Evolutionary conservation across 2,329 filamentous ascomycete genomes (phyloP), one percentile per base, ranked within the genome.

Genomic region (Monilinia laxa): DNA sequence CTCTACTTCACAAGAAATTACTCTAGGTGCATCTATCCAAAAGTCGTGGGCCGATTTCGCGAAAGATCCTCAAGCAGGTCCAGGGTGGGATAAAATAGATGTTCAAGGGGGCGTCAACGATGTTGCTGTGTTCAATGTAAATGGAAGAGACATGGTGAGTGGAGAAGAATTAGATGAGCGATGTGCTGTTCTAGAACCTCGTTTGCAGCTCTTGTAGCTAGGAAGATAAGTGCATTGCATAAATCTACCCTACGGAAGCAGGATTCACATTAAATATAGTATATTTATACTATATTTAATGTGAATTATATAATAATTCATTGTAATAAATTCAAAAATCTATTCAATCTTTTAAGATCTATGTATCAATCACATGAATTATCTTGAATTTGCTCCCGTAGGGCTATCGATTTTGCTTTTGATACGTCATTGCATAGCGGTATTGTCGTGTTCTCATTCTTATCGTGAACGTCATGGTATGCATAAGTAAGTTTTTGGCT

Each of bases 31-130:
- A 1, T 9, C 47, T 1, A 62, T 66, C 4, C 56, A 66, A 60
- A 62, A 62, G 12, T n/a, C 49, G 6, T 66, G 64, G 56, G 38
- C 64, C 3, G 25, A 62, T 28, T 66, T 66, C 12, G 56, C 64
- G 4, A 66, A 54, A 60, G 20, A 62, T n/a, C 64, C 64, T 31
- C 38, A 31, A 31, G 4, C 9, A 4, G 64, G 47, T 12, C 38
- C 56, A 5, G 56, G 47, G 5, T 66, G 56, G 64, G 35, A 16
- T n/a, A 14, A 38, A 20, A 3, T 60, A 0, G 18, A 51, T 60
- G n/a, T 18, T 9, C 18, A 20, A 38, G 45, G 3, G 9, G 45
- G 28, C 20, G n/a, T 20, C 5, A 42, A 60, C 25, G 16, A 28
- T 4, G 42, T 65, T 42, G 63, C 63, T 11, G 55, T 59, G 7